phyloP scores from a whole-genome alignment of 176 grass and related monocot genomes.

The Poa annua region DNA sequence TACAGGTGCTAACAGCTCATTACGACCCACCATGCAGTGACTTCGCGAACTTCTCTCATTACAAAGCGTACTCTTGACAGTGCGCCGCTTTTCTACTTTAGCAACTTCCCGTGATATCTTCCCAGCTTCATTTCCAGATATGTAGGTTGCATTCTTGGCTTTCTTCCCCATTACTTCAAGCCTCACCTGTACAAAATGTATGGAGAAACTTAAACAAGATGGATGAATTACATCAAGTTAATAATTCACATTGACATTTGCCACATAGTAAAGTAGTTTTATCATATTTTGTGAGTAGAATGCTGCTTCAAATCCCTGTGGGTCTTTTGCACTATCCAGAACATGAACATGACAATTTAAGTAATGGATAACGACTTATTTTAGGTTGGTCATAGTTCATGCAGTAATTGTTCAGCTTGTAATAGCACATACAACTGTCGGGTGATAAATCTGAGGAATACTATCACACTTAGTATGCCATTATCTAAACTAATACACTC shows the following conservation, averaged over 20 bases:
- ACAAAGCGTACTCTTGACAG: constrained; percentile 84
- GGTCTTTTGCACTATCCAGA: background rate
- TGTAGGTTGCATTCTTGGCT: constrained; percentile 86
- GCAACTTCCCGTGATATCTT: constrained; percentile 86
- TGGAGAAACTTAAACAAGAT: constrained; percentile 28
- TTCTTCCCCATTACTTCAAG: constrained; percentile 92
- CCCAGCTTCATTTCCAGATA: constrained; percentile 82
- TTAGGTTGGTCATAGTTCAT: too few relatives aligned
- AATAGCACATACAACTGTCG: too few relatives aligned
- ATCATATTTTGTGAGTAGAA: constrained; percentile 16
- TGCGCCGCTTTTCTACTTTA: constrained; percentile 82
- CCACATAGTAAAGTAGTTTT: background rate
- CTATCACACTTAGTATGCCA: too few relatives aligned
- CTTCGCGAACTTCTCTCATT: constrained; percentile 92
- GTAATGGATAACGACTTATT: too few relatives aligned
- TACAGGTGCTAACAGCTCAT: constrained; percentile 4
- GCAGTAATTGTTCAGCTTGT: too few relatives aligned
- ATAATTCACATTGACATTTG: background rate
- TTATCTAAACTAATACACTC: too few relatives aligned
- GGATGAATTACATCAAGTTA: background rate
- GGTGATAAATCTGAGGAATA: too few relatives aligned
- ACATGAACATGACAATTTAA: too few relatives aligned
- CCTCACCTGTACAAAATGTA: constrained; percentile 52
- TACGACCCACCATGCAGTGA: constrained; percentile 81
- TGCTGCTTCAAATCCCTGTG: background rate